phyloP scores from a whole-genome alignment of 805 yeast genomes.

The Saccharomycopsis malanga region DNA sequence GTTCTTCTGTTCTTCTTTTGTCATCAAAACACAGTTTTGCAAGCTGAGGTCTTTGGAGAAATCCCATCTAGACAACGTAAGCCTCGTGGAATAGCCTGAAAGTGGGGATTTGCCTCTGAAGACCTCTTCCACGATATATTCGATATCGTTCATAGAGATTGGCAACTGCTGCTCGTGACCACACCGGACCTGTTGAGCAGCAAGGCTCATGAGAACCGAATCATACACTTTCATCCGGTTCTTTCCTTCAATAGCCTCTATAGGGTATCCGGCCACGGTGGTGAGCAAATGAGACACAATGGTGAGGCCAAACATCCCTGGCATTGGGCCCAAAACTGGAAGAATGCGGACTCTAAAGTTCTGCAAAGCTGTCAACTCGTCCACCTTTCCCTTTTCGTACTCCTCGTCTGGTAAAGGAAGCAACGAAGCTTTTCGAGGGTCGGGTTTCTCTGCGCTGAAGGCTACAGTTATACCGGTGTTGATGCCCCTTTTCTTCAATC shows the following conservation, averaged over 20 bases:
- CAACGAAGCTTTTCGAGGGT: slow-evolving; percentile 83
- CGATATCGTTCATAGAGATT: slow-evolving; percentile 62
- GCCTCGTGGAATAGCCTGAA: slow-evolving; percentile 71
- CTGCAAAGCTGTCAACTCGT: slow-evolving; percentile 76
- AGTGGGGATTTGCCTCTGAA: slow-evolving; percentile 89
- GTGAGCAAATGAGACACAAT: slow-evolving; percentile 81
- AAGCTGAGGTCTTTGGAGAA: slow-evolving; percentile 54
- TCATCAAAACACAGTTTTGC: slow-evolving; percentile 81
- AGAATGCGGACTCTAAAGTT: slow-evolving; percentile 90
- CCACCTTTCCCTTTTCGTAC: slow-evolving; percentile 73
- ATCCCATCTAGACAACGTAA: slow-evolving; percentile 82
- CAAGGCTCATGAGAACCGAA: slow-evolving; percentile 69
- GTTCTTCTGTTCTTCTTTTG: slow-evolving; percentile 73
- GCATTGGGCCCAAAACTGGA: slow-evolving; percentile 96
- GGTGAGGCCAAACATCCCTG: slow-evolving; percentile 91
- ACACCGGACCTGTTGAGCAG: slow-evolving; percentile 79
- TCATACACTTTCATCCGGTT: slow-evolving; percentile 82
- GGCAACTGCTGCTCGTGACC: slow-evolving; percentile 79
- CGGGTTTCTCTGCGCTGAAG: slow-evolving; percentile 94
- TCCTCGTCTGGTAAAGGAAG: slow-evolving; percentile 82
- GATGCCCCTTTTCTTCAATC: slow-evolving; percentile 76
- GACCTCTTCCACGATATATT: slow-evolving; percentile 83
- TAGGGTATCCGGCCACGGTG: slow-evolving; percentile 76
- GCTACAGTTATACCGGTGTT: slow-evolving; percentile 73
- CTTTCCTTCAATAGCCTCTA: slow-evolving; percentile 87